Evolutionary conservation across 2,329 filamentous ascomycete species (phyloP).

Genomic region (Coccinonectria pachysandricola): DNA sequence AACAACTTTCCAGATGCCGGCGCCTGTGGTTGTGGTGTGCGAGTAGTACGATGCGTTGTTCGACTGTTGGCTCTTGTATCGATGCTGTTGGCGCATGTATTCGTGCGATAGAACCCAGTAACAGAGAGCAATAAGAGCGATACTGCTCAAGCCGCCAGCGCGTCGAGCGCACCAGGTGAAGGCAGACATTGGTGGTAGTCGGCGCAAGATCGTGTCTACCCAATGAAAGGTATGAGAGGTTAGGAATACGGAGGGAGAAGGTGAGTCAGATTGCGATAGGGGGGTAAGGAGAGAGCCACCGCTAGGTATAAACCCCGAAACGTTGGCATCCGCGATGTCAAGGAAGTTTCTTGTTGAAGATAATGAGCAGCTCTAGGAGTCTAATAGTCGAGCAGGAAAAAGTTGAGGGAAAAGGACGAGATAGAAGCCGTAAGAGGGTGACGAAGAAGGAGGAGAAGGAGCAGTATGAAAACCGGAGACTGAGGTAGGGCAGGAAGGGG

Average conservation of each 20-base stretch:
- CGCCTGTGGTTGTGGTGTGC: conserved; percentile 26
- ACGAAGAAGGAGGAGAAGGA: neutral
- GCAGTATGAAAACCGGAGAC: conserved; percentile 1
- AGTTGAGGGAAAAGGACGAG: conserved; percentile 1
- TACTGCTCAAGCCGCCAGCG: conserved; percentile 44
- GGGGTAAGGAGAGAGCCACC: conserved; percentile 2
- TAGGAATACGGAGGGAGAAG: too few species aligned
- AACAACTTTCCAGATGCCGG: conserved; percentile 39
- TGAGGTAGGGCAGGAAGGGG: conserved; percentile 3
- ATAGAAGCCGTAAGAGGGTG: conserved; percentile 1
- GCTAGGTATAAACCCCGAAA: conserved; percentile 2
- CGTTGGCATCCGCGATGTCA: conserved; percentile 2
- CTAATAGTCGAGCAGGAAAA: conserved; percentile 1
- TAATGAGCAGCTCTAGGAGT: too few species aligned
- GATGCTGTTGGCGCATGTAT: conserved; percentile 31
- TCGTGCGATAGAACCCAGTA: conserved; percentile 47
- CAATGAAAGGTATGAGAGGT: too few species aligned
- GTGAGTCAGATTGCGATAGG: neutral
- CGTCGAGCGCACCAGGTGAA: conserved; percentile 45
- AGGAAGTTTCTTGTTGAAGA: too few species aligned
- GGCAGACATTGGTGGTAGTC: conserved; percentile 33
- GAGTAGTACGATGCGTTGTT: conserved; percentile 23
- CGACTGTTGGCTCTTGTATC: conserved; percentile 32
- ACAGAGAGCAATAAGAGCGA: conserved; percentile 36
- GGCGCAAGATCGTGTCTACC: too few species aligned